Percentiles rank a stretch among this genome's conserved stretches.
Evolutionary conservation across 768 basidiomycete species (phyloP).

Genomic region (Psilocybe azurescens): DNA sequence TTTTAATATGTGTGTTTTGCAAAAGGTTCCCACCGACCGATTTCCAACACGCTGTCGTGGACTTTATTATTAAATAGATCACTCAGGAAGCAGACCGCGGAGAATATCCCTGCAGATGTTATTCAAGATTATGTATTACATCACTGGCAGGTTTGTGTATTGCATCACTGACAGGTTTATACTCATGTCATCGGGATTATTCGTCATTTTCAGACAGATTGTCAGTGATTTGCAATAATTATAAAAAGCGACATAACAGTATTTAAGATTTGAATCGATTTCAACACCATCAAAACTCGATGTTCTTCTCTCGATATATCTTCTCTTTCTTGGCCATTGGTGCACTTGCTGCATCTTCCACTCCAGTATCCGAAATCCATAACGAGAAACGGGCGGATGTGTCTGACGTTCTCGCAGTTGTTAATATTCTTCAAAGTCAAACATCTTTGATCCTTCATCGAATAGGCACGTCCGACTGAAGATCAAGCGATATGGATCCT

Average conservation of each 20-base stretch:
- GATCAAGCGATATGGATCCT: not conserved
- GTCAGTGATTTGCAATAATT: too few species aligned
- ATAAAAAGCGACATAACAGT: too few species aligned
- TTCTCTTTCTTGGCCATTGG: not conserved
- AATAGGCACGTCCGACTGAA: not conserved
- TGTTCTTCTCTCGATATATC: not conserved
- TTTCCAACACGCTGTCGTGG: not conserved
- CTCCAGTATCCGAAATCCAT: not conserved
- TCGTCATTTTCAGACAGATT: not conserved
- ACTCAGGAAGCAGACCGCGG: too few species aligned
- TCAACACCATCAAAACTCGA: not conserved
- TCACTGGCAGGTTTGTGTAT: not conserved
- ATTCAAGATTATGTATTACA: too few species aligned
- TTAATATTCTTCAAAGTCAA: not conserved
- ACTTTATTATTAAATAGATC: not conserved
- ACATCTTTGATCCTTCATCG: not conserved
- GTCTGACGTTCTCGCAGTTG: constrained; percentile 5
- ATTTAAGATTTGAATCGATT: too few species aligned
- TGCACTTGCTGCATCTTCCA: not conserved
- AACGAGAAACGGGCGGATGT: constrained; percentile 2
- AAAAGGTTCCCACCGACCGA: not conserved
- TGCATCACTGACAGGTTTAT: not conserved
- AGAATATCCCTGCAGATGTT: too few species aligned
- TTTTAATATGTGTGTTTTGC: too few species aligned
- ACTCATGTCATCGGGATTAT: not conserved